Evolutionary conservation across 208 protist species (phyloP), one percentile per base, ranked within the genome.

Genomic region (Angomonas deanei): DNA sequence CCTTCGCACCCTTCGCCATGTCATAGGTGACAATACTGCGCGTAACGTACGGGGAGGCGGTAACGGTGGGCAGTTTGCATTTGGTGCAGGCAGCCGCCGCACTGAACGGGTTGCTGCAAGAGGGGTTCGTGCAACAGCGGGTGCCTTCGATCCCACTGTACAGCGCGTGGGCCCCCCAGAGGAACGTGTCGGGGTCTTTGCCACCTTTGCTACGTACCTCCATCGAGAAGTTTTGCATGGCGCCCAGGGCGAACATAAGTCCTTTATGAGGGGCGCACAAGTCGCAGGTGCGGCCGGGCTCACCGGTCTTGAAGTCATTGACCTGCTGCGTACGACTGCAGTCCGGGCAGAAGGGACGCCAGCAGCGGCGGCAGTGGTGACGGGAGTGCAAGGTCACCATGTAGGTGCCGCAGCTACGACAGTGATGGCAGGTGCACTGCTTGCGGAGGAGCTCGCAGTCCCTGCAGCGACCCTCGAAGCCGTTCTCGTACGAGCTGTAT

Each of bases 321-420:
- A 48, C 56, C 36, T 69, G 64, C 49, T 62, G 27, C 39, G 53
- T 21, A 33, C 23, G 13, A 33, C 68, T 53, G 59, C 77, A 79
- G 31, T 60, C 49, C 17, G 64, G 56, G 64, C 77, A 83, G 17
- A 61, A 42, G 24, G 72, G 52, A 28, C 63, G 70, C 68, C 72
- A 83, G 66, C 77, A 79, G 38, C 28, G 49, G 11, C 77, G 72
- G 66, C 77, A 79, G 66, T 83, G 77, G 46, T 67, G 66, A 27
- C 70, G 67, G 23, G 57, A 64, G 27, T 48, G 50, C 15, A 74
- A 61, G 10, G 68, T 66, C 49, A 78, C 4, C 52, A 82, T 30
- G 54, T 73, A 82, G 34, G 47, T 30, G 28, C 36, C 30, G 52
- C 76, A 82, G 33, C 46, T 30, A 31, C 61, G 38, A 59, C 71